Conservation (phyloP, 345 rosid species). For the rapeseed (Brassica napus) region Da-Ae NC_063442.1:34669001-34669500, state of each 20-base stretch:
- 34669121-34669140: background rate
- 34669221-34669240: background rate
- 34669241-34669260: background rate
- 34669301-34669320: constrained; percentile 33
- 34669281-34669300: constrained; percentile 14
- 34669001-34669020: no score
- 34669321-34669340: constrained; percentile 32
- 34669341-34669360: constrained; percentile 31
- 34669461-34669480: background rate
- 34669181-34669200: background rate
- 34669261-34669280: background rate
- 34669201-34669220: background rate
- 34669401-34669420: constrained; percentile 28
- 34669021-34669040: no score
- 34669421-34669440: background rate
- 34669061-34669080: background rate
- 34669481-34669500: constrained; percentile 15
- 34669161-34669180: background rate
- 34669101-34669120: background rate
- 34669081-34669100: background rate
- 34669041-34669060: background rate
- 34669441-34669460: constrained; percentile 2
- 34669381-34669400: constrained; percentile 27
- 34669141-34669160: background rate
- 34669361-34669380: constrained; percentile 28